Evolutionary conservation across 2,329 filamentous ascomycete genomes (phyloP).

Genomic region (Boeremia exigua): DNA sequence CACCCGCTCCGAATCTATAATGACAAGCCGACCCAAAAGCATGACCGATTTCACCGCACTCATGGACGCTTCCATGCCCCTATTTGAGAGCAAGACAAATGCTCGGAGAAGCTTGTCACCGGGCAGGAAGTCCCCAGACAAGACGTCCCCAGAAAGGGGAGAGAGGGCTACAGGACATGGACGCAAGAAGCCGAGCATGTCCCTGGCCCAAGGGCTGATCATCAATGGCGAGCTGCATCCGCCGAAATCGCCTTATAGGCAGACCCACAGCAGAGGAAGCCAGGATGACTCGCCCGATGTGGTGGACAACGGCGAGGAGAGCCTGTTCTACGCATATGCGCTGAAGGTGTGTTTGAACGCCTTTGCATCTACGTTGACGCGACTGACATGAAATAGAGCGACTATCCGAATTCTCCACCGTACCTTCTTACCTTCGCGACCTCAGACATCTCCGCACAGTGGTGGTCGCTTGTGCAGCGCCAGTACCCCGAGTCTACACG

Average conservation of each 20-base stretch:
- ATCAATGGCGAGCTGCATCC: constrained; percentile 38
- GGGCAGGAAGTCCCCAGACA: constrained; percentile 32
- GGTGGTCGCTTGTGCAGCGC: constrained; percentile 43
- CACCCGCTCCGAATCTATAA: constrained; percentile 11
- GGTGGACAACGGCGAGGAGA: constrained; percentile 19
- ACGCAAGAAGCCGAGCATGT: constrained; percentile 43
- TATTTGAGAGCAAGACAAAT: constrained; percentile 33
- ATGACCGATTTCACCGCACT: constrained; percentile 45
- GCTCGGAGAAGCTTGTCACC: constrained; percentile 30
- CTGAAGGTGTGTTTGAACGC: constrained; percentile 33
- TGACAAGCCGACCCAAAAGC: constrained; percentile 35
- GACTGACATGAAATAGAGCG: constrained; percentile 33
- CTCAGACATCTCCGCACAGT: constrained; percentile 37
- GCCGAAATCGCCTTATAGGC: constrained; percentile 25
- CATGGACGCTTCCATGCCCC: constrained; percentile 36
- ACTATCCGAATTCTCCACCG: constrained; percentile 40
- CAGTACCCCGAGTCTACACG: constrained; percentile 41
- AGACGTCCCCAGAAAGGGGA: constrained; percentile 28
- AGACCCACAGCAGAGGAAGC: constrained; percentile 15
- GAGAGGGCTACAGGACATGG: constrained; percentile 19
- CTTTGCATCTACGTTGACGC: background rate
- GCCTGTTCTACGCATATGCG: constrained; percentile 46
- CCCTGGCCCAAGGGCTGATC: constrained; percentile 45
- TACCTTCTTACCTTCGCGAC: constrained; percentile 45
- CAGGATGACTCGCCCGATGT: constrained; percentile 7